Conservation (phyloP, 2,329 filamentous ascomycete genomes). For the Fusarium brachygibbosum region DNA sequence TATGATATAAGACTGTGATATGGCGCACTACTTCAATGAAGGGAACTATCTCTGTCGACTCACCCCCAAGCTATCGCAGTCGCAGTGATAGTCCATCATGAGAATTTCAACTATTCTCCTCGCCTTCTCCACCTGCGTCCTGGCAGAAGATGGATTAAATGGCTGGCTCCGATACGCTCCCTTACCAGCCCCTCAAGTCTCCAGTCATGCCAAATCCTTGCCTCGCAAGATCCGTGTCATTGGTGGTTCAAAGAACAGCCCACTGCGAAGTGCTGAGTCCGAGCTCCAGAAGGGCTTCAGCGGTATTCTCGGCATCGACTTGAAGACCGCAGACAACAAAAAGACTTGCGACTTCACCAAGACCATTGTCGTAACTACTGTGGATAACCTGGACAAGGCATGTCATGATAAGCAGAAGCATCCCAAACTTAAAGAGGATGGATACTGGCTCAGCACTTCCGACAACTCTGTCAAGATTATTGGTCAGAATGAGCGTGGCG, state of each 20-base stretch:
- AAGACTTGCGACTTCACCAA: conserved; percentile 22
- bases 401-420: conserved; percentile 14
- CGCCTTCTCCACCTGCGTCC: conserved; percentile 54
- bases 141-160: conserved; percentile 71
- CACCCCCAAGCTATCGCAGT: neutral
- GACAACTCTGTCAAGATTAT: conserved; percentile 67
- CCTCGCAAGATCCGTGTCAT: conserved; percentile 66
- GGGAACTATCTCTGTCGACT: neutral
- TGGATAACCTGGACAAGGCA: conserved; percentile 21
- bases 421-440: conserved; percentile 64
- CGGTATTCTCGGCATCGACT: conserved; percentile 66
- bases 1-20: conserved; percentile 13
- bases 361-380: conserved; percentile 30
- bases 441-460: conserved; percentile 70
- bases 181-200: conserved; percentile 51
- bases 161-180: conserved; percentile 76
- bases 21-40: neutral
- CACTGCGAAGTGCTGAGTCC: conserved; percentile 70
- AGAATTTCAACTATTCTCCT: conserved; percentile 27
- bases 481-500: conserved; percentile 75
- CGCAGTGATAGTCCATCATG: conserved; percentile 17
- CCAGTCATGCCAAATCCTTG: conserved; percentile 54
- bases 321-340: conserved; percentile 52
- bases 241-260: conserved; percentile 66
- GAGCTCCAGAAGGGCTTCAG: conserved; percentile 71